These are phyloP conservation scores for Bretziella fagacearum DNA, from an alignment of 2,329 filamentous ascomycete species.

Conservation along the genomic window DNA sequence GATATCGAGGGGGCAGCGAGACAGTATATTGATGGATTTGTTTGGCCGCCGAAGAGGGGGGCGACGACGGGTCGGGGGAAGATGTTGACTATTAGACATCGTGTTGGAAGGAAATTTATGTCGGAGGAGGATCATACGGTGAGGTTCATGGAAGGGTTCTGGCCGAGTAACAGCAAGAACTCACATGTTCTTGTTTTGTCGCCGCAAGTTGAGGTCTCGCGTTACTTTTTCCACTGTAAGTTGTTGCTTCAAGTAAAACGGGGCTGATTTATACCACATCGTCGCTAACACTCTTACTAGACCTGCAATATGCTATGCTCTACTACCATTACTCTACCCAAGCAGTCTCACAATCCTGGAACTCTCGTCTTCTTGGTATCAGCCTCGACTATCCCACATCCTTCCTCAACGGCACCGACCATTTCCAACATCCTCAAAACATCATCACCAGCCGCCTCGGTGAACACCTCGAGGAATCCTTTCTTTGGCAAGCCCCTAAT, in stretches of 20 bases:
- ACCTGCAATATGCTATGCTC: conserved; percentile 61
- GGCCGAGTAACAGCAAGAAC: conserved; percentile 45
- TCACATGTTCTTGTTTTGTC: conserved; percentile 76
- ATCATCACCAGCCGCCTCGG: conserved; percentile 21
- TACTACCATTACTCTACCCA: conserved; percentile 56
- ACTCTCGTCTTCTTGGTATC: conserved; percentile 52
- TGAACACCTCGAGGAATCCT: conserved; percentile 28
- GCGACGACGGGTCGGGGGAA: not conserved
- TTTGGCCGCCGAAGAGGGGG: conserved; percentile 41
- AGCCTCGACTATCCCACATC: conserved; percentile 58
- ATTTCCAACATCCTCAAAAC: conserved; percentile 31
- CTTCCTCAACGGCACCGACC: conserved; percentile 41
- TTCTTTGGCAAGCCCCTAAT: conserved; percentile 73
- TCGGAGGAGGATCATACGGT: conserved; percentile 54
- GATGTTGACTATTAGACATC: conserved; percentile 54
- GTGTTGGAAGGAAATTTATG: conserved; percentile 43
- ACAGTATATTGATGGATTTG: conserved; percentile 43
- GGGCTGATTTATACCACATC: conserved; percentile 17
- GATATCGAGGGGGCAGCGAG: conserved; percentile 48
- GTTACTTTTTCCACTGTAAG: conserved; percentile 74
- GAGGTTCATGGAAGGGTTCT: conserved; percentile 74
- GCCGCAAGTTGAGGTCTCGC: conserved; percentile 61
- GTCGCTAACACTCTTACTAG: conserved; percentile 24
- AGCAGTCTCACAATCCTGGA: conserved; percentile 28
- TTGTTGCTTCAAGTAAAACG: too few species aligned